Evolutionary conservation across 176 grass and related monocot genomes (phyloP), one percentile per base, ranked within the genome.

Genomic region (Alloteropsis semialata): DNA sequence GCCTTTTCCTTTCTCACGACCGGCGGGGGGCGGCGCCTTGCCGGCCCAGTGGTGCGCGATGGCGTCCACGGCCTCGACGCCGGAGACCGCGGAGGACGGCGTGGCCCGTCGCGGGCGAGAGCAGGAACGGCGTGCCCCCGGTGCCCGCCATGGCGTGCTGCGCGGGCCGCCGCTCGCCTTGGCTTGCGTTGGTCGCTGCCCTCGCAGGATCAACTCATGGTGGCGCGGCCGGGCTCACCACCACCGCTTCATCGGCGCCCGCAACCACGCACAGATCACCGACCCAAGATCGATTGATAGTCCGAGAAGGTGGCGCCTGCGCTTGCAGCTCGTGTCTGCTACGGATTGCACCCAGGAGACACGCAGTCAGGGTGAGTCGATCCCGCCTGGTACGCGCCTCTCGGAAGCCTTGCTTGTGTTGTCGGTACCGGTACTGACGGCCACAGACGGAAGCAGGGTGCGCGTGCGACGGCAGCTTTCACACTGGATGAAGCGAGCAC

Each of bases 101-200:
- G 74, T 34, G 0, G 58, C 16, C 59, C 28, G 70, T 29, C 6
- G 15, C 7, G 33, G 86, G 86, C 44, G 86, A 88, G 6, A 70
- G 27, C 21, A 79, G 74, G 56, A 88, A 72, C 55, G 86, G 80
- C 66, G 65, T 84, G 25, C 15, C 57, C 15, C 74, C 86, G 27
- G n/a, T n/a, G n/a, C n/a, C n/a, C n/a, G n/a, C n/a, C n/a, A n/a
- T n/a, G n/a, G n/a, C n/a, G n/a, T n/a, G 56, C 9, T 12, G 53
- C 22, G n/a, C n/a, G n/a, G 16, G 18, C 32, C 1, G 51, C 51
- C 51, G 19, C 51, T 51, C 49, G 17, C 19, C 10, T 9, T 45
- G 10, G 10, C 15, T 41, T 13, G 24, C 38, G 4, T 37, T n/a
- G n/a, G 12, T 18, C 8, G 3, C 30, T 17, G 8, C 10, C 71